These are phyloP conservation scores for Chionographis japonica DNA, from an alignment of 106 monocot genomes.

Conservation along the genomic window DNA sequence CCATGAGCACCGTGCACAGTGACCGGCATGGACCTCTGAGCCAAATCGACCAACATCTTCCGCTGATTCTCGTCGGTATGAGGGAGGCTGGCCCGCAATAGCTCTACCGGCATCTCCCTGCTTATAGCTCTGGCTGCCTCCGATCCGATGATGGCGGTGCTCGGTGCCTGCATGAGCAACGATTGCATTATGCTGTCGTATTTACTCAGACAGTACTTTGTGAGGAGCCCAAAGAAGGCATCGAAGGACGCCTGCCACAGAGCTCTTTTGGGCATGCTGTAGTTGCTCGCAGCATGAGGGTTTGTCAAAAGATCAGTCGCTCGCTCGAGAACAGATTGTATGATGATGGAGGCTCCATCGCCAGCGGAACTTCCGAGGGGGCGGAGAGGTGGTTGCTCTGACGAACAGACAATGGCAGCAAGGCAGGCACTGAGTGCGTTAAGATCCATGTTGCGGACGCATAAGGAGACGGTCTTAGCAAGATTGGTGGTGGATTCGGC, in stretches of 20 bases:
- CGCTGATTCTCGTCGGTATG: slow-evolving; percentile 72
- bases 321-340: slow-evolving; percentile 74
- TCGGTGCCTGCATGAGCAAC: slow-evolving; percentile 31
- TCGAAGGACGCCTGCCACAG: slow-evolving; percentile 96
- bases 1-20: slow-evolving; percentile 33
- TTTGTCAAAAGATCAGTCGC: slow-evolving; percentile 65
- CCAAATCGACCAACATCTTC: slow-evolving; percentile 58
- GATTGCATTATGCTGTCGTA: slow-evolving; percentile 85
- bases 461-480: slow-evolving; percentile 46
- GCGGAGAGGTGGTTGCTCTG: slow-evolving; percentile 92
- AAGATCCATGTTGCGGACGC: slow-evolving; percentile 67
- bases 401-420: slow-evolving; percentile 90
- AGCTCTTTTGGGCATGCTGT: slow-evolving; percentile 43
- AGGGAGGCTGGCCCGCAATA: slow-evolving; percentile 70
- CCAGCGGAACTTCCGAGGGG: slow-evolving; percentile 84
- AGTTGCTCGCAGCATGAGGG: slow-evolving; percentile 34
- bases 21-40: slow-evolving; percentile 64
- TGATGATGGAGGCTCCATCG: slow-evolving; percentile 77
- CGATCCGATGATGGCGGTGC: slow-evolving; percentile 16
- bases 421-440: slow-evolving; percentile 85
- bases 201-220: slow-evolving; percentile 76
- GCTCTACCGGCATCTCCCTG: slow-evolving; percentile 85
- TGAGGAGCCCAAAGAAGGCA: slow-evolving; percentile 83
- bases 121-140: slow-evolving; percentile 55
- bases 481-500: slow-evolving; percentile 61